These are phyloP conservation scores for Crithidia mellificae DNA, from an alignment of 208 protist species.

Conservation along the genomic window DNA sequence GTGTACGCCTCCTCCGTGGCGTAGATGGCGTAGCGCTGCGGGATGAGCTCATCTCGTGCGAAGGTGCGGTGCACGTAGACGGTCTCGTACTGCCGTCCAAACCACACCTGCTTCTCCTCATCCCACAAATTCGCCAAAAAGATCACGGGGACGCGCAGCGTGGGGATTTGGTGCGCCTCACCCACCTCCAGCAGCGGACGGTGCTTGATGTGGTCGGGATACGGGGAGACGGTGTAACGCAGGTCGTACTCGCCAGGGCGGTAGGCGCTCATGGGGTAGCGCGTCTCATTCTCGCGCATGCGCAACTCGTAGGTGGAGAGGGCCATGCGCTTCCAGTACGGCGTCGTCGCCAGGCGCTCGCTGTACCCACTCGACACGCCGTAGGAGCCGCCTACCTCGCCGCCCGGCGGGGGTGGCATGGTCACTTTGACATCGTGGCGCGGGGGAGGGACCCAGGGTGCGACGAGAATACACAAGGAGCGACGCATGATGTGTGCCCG, in stretches of 20 bases:
- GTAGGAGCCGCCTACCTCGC: constrained; percentile 83
- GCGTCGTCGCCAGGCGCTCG: constrained; percentile 75
- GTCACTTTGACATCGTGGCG: constrained; percentile 82
- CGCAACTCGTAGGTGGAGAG: constrained; percentile 76
- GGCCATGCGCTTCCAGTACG: constrained; percentile 91
- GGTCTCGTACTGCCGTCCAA: constrained; percentile 82
- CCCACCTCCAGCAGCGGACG: constrained; percentile 83
- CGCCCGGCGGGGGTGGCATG: constrained; percentile 81
- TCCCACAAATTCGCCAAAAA: constrained; percentile 87
- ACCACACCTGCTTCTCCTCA: constrained; percentile 61
- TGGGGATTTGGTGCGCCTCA: constrained; percentile 75
- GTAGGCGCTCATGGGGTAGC: constrained; percentile 80
- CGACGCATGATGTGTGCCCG: constrained; percentile 8
- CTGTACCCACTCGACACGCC: constrained; percentile 87
- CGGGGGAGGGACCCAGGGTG: constrained; percentile 81
- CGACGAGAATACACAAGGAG: constrained; percentile 32
- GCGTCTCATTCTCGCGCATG: constrained; percentile 84
- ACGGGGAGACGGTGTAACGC: constrained; percentile 75
- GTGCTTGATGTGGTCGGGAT: constrained; percentile 75
- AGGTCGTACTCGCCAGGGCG: constrained; percentile 85
- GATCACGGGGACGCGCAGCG: constrained; percentile 79
- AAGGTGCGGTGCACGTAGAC: constrained; percentile 75
- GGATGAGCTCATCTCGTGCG: constrained; percentile 80
- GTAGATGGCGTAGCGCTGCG: constrained; percentile 88
- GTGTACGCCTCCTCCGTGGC: constrained; percentile 84